phyloP scores from a whole-genome alignment of 2,329 filamentous ascomycete genomes.

The Ophiostoma ulmi region DNA sequence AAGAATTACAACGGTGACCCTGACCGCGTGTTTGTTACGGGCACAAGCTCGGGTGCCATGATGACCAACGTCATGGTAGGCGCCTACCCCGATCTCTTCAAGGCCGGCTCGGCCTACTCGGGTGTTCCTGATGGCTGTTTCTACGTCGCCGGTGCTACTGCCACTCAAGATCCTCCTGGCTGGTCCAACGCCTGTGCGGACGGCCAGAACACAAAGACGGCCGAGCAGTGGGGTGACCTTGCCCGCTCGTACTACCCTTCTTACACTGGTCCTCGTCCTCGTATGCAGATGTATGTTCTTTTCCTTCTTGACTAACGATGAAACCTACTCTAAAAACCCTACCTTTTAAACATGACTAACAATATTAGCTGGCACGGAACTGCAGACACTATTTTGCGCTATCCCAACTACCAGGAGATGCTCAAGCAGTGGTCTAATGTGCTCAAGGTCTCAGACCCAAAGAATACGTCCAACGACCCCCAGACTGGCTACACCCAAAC shows the following conservation, averaged over 20 bases:
- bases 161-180: slow-evolving; percentile 36
- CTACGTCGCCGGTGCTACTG: slow-evolving; percentile 37
- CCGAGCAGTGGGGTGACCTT: neutral
- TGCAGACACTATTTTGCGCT: slow-evolving; percentile 37
- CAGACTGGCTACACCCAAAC: neutral
- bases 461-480: slow-evolving; percentile 30
- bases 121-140: slow-evolving; percentile 56
- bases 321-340: neutral
- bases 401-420: slow-evolving; percentile 39
- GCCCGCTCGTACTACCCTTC: neutral
- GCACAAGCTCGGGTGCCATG: slow-evolving; percentile 47
- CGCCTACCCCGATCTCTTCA: slow-evolving; percentile 52
- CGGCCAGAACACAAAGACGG: neutral
- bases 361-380: slow-evolving; percentile 34
- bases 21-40: slow-evolving; percentile 46
- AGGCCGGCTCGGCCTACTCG: slow-evolving; percentile 46
- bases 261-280: neutral
- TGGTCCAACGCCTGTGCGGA: slow-evolving; percentile 42
- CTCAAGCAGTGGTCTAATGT: slow-evolving; percentile 47
- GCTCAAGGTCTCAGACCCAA: slow-evolving; percentile 34
- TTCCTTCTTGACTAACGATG: neutral
- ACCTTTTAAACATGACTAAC: neutral
- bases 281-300: neutral
- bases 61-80: slow-evolving; percentile 52
- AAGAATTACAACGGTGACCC: slow-evolving; percentile 18